Base-by-base conservation (phyloP, 2,329 filamentous ascomycete species). In the Epichloe typhina region DNA sequence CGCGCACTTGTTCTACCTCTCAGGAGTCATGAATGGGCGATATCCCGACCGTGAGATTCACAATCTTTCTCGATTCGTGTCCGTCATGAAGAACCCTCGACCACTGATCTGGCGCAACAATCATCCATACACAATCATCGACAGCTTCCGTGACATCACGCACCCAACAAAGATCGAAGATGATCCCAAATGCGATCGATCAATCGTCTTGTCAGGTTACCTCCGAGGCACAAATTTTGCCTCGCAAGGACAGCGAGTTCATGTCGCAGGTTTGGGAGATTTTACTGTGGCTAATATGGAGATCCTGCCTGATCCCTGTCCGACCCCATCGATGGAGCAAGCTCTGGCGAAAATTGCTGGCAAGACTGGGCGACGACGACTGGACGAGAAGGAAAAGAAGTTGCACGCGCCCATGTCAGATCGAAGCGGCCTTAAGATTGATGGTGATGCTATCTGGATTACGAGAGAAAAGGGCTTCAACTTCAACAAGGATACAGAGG, bases 361-460 rank as follows among this genome's bases (percentile, higher is more conserved):
- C 3, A 95, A 95, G 66, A 83, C 83, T 36, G 84, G 83, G 40
- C 76, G 89, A 56, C 82, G 84, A 61, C 78, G 90, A 51, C 71
- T 98, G 13, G 93, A 94, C 35, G 93, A 98, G 64, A 98, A 97
- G 69, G 91, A 98, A 64, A 96, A 96, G 70, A 81, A 94, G 59
- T 72, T 98, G 5, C 94, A 96, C 67, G 94, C 93, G 3, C 94
- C 93, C 36, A 97, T 98, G 91, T 95, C 90, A 26, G 93, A 98
- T 68, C 89, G 95, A 36, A 94, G 90, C 57, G 93, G 93, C 60
- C 80, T 98, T 12, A 83, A 97, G 63, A 91, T 98, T 48, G 93
- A 98, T 58, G 95, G 95, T 54, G 93, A 98, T 68, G 90, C 91
- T 7, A 90, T 98, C 38, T 98, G 95, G 71, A 96, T 84, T 53